Percentiles rank a stretch among this genome's conserved stretches.
These are phyloP conservation scores for Umbellularia californica DNA, from an alignment of 164 flowering plant genomes.

Conservation along the genomic window DNA sequence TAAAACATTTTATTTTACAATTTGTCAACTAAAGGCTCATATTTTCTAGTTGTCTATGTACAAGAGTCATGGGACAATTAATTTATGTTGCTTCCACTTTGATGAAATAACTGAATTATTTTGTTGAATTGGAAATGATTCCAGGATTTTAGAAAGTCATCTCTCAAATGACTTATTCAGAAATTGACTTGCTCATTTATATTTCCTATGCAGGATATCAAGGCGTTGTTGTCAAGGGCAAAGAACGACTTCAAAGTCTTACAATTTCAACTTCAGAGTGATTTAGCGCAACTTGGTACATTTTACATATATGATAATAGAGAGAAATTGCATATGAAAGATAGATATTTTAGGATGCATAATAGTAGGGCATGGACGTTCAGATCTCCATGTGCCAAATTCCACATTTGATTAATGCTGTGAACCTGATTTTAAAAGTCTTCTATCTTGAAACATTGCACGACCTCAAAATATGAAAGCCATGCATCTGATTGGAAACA, in stretches of 20 bases:
- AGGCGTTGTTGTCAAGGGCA: constrained; percentile 42
- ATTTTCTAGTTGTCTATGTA: no score
- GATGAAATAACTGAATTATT: background rate
- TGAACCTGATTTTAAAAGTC: background rate
- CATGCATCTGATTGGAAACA: no score
- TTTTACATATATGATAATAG: background rate
- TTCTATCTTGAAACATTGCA: background rate
- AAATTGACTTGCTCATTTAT: background rate
- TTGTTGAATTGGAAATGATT: background rate
- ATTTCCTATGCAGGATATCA: constrained; percentile 52
- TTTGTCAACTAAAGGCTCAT: background rate
- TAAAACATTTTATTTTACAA: background rate
- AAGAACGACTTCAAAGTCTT: constrained; percentile 55
- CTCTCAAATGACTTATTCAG: background rate
- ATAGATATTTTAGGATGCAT: background rate
- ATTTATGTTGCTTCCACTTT: background rate
- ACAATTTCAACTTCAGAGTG: constrained; percentile 53
- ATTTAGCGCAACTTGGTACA: constrained; percentile 60
- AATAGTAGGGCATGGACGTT: background rate
- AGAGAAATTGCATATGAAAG: background rate
- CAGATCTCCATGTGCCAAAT: background rate
- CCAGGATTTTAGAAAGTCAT: background rate
- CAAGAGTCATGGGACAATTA: background rate
- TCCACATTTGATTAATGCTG: background rate
- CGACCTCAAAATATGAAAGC: background rate